Evolutionary conservation across 352 stramenopile genomes (phyloP).

Genomic region (Globisporangium radiosum): DNA sequence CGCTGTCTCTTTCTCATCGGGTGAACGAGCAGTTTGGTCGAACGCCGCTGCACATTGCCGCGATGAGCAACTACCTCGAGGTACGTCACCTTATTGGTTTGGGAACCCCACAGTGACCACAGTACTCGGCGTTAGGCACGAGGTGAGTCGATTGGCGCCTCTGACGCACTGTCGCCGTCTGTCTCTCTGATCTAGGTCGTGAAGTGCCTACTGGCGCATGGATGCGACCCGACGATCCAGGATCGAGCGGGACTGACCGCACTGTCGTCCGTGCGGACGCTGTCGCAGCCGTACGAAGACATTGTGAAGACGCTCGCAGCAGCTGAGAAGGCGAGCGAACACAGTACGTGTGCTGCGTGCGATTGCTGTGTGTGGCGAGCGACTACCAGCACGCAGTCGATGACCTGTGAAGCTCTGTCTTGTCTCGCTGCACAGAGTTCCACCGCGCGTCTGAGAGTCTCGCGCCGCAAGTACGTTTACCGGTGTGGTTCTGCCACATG

Average conservation of each 20-base stretch:
- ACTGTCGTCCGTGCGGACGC: conserved; percentile 57
- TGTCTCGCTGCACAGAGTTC: background rate
- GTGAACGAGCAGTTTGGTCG: conserved; percentile 43
- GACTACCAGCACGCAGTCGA: too few species aligned
- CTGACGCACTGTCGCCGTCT: too few species aligned
- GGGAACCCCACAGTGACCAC: too few species aligned
- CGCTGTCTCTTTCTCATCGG: background rate
- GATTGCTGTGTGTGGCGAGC: background rate
- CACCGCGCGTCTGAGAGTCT: conserved; percentile 2
- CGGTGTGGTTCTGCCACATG: too few species aligned
- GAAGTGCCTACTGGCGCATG: conserved; percentile 39
- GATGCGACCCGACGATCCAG: conserved; percentile 33
- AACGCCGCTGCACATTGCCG: conserved; percentile 64
- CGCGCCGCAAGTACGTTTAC: background rate
- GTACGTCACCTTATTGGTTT: conserved; percentile 10
- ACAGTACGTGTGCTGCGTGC: conserved; percentile 5
- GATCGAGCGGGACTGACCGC: conserved; percentile 61
- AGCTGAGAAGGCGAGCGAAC: conserved; percentile 30
- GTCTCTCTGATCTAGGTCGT: conserved; percentile 22
- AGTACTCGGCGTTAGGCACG: too few species aligned
- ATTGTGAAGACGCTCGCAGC: conserved; percentile 50
- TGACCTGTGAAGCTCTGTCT: background rate
- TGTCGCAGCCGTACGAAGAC: conserved; percentile 54
- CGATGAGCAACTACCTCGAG: conserved; percentile 57
- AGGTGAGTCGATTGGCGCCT: too few species aligned